A percentile compares a stretch with the other conserved stretches of the same genome.
Evolutionary conservation across 768 basidiomycete genomes (phyloP).

Genomic region (Tricholoma bakamatsutake): DNA sequence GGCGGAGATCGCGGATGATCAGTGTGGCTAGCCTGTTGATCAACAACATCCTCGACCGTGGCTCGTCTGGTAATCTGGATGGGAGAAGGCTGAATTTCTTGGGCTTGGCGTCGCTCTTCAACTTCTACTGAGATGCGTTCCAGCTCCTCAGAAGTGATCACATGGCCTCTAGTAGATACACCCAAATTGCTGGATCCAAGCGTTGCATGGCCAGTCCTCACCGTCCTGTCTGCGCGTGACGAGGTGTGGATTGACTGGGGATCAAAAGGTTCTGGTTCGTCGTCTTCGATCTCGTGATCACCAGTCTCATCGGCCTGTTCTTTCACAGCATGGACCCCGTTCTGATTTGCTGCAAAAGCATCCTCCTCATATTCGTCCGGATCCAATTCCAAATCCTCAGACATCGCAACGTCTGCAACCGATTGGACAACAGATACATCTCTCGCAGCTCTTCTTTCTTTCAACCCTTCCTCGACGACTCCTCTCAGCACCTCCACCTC

Average conservation of each 20-base stretch:
- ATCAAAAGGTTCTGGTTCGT: constrained; percentile 31
- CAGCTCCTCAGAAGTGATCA: constrained; percentile 54
- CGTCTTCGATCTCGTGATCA: constrained; percentile 22
- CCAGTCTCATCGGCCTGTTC: constrained; percentile 17
- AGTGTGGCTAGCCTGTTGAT: constrained; percentile 4
- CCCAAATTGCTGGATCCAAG: constrained; percentile 33
- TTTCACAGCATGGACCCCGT: constrained; percentile 15
- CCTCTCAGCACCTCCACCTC: constrained; percentile 86
- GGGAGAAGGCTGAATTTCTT: constrained; percentile 1
- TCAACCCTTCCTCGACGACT: constrained; percentile 82
- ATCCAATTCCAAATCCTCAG: constrained; percentile 24
- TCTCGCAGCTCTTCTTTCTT: constrained; percentile 56
- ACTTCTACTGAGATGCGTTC: constrained; percentile 61
- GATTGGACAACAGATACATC: constrained; percentile 31
- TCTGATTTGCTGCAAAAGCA: constrained; percentile 1
- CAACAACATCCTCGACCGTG: constrained; percentile 11
- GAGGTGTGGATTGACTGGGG: constrained; percentile 27
- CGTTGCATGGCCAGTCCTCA: constrained; percentile 51
- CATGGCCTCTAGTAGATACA: constrained; percentile 24
- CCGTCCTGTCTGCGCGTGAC: constrained; percentile 37
- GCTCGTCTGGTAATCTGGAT: not conserved
- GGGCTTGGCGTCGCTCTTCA: constrained; percentile 17
- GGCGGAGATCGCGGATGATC: constrained; percentile 3
- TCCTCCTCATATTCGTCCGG: constrained; percentile 10
- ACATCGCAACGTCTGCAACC: constrained; percentile 29